Base-by-base conservation (phyloP, 352 stramenopile genomes). In the Blastocystis sp. region DNA sequence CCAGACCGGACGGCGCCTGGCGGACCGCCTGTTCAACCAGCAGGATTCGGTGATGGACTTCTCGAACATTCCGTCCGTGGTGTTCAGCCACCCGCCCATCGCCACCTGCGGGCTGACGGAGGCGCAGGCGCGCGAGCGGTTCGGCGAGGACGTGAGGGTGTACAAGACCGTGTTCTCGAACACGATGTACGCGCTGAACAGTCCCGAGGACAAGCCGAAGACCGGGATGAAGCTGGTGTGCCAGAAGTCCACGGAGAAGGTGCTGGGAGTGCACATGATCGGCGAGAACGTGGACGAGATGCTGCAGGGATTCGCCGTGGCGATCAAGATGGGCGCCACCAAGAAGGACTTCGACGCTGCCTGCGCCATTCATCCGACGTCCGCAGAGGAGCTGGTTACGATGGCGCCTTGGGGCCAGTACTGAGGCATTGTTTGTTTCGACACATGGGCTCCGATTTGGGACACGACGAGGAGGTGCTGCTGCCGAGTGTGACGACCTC, bases 251-350 rank as follows among this genome's bases (percentile, higher is more conserved):
- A 90, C 43, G 45, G 90, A 94, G 69, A 92, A 91, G 19, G 95
- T 99, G 40, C 95, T 99, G 57, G 96, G 96, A 57, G 91, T 98
- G 1, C 96, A 99, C 91, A 91, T 97, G 60, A 94, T 97, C 82
- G 96, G 95, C 76, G 93, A 96, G 66, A 93, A 92, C 64, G 94
- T 93, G 2, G 96, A 98, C 91, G 96, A 99, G 92, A 98, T 98
- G 93, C 93, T 98, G 69, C 96, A 99, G 91, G 96, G 96, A 87
- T 98, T 98, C 89, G 96, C 92, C 48, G 94, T 98, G 2, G 96
- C 96, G 2, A 93, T 98, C 89, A 99, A 98, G 91, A 97, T 98
- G 94, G 95, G 95, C 63, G 95, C 95, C 4, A 98, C 95, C 68
- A 98, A 98, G 91, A 93, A 93, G 52, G 96, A 99, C 90, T 97